Conservation (phyloP, 2,329 filamentous ascomycete species). For the Fusarium sp. region DNA sequence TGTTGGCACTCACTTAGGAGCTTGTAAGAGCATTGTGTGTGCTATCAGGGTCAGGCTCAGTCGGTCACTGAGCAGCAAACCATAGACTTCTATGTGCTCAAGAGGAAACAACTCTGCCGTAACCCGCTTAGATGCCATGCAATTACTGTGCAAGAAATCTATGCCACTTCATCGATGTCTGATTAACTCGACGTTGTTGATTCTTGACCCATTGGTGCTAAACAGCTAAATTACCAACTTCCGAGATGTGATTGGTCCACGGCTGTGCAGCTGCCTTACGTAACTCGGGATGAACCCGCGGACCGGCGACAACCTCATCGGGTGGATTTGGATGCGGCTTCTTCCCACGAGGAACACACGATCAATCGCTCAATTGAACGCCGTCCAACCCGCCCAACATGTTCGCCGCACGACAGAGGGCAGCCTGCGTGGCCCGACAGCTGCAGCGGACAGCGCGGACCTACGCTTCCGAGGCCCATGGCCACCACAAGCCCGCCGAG, state of each 20-base stretch:
- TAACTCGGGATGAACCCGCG: slow-evolving; percentile 43
- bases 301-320: slow-evolving; percentile 47
- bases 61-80: not conserved
- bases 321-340: slow-evolving; percentile 40
- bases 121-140: not conserved
- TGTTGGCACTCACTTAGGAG: not conserved
- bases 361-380: slow-evolving; percentile 51
- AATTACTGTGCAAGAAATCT: not conserved
- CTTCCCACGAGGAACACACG: slow-evolving; percentile 42
- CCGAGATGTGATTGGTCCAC: slow-evolving; percentile 39
- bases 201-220: not conserved
- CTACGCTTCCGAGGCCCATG: slow-evolving; percentile 67
- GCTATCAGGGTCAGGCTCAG: not conserved
- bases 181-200: not conserved
- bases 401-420: slow-evolving; percentile 61
- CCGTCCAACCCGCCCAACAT: slow-evolving; percentile 50
- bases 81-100: not conserved
- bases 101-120: not conserved
- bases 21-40: not conserved
- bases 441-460: slow-evolving; percentile 57
- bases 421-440: slow-evolving; percentile 53
- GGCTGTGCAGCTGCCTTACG: slow-evolving; percentile 39
- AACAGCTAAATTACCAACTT: not conserved
- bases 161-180: not conserved
- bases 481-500: slow-evolving; percentile 59